A percentile compares a stretch with the other conserved stretches of the same genome.
phyloP scores from a whole-genome alignment of 2,329 filamentous ascomycete species.

The Beauveria medogensis region DNA sequence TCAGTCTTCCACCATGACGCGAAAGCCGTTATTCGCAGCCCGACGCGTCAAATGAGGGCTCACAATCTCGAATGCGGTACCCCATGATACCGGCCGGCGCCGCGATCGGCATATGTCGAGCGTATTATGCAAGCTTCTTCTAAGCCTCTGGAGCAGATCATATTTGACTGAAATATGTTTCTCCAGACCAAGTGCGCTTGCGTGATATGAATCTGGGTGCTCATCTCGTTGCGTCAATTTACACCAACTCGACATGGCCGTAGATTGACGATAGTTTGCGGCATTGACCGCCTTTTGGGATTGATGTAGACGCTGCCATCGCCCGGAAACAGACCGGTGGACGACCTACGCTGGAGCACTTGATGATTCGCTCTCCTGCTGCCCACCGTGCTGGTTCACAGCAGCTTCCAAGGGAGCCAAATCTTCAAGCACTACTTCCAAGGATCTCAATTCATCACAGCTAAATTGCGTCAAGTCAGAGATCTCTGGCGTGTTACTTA shows the following conservation, averaged over 20 bases:
- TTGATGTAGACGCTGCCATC: background rate
- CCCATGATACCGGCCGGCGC: background rate
- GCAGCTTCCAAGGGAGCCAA: background rate
- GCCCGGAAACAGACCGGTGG: background rate
- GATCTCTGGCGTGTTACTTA: background rate
- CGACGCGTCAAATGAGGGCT: background rate
- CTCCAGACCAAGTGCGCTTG: background rate
- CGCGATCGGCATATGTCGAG: conserved; percentile 1
- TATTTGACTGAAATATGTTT: background rate
- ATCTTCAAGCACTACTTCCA: background rate
- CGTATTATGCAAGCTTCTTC: background rate
- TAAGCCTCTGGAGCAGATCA: background rate
- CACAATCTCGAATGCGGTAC: background rate
- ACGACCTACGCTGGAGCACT: background rate
- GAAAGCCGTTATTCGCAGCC: background rate
- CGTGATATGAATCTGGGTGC: conserved; percentile 1
- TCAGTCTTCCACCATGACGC: background rate
- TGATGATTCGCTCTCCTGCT: background rate
- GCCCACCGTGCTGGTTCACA: conserved; percentile 4
- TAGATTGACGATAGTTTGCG: background rate
- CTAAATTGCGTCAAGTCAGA: background rate
- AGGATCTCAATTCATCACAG: background rate
- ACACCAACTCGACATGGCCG: background rate
- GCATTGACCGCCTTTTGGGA: background rate
- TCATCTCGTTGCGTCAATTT: background rate